Evolutionary conservation across 2,329 filamentous ascomycete genomes (phyloP), one percentile per base, ranked within the genome.

Genomic region (Microsporum canis): DNA sequence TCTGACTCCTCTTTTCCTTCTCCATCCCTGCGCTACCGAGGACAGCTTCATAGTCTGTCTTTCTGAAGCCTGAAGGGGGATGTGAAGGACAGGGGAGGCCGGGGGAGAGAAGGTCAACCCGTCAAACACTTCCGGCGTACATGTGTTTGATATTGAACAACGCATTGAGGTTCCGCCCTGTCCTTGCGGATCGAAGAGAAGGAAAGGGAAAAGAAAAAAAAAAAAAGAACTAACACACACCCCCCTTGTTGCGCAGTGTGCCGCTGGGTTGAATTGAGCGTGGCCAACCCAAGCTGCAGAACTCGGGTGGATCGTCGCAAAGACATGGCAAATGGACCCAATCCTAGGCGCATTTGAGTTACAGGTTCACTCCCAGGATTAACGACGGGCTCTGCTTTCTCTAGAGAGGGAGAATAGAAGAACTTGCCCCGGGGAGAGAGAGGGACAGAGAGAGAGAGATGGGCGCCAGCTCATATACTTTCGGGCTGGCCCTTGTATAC

Each of bases 311-410:
- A 55, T 55, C 51, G 51, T 55, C 51, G 51, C 51, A 55, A 55
- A 55, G 51, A 55, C 51, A 55, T 55, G 51, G 51, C 51, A 55
- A 55, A 55, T 55, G 51, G 51, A 55, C 51, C 51, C 51, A 55
- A 55, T 55, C 51, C 51, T 17, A 55, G 51, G 51, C 51, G 31
- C 51, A 55, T 55, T 55, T 55, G 36, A 34, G 51, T 55, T 55
- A 55, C 51, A 55, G 45, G 45, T 51, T 12, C 27, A 12, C 12
- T 27, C 23, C 17, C 43, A 51, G 51, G 31, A 55, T 55, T 34
- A 55, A 55, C 51, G 51, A 36, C 31, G 31, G 51, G 51, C 14
- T 36, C 51, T 53, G 29, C 29, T 29, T 38, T n/a, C 14, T 47
- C 39, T 43, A 14, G 27, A 6, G 10, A 5, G 51, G 33, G 31